Base-by-base conservation (phyloP, 352 stramenopile species). In the Pythium monospermum region DNA sequence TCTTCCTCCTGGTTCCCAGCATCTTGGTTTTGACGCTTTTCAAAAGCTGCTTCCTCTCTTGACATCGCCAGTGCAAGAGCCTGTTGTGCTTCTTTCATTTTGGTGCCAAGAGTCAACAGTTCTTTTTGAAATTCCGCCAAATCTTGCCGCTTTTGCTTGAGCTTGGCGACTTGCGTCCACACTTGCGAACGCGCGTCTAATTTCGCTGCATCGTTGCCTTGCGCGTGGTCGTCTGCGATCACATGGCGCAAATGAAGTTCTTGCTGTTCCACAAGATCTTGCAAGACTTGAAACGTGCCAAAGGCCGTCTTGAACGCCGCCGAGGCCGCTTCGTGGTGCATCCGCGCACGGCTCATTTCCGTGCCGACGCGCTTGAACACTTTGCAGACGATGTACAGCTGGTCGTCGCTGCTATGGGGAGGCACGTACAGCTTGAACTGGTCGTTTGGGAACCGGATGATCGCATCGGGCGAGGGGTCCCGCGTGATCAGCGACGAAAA, bases 341-440 rank as follows among this genome's bases (percentile, higher is more conserved):
- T 27, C 25, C 61, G 37, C 3, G 66, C 27, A 3, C 53, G 42
- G 37, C 66, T 71, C 4, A 50, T 57, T 5, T 57, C 44, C 0
- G 65, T 76, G 16, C 65, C 71, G 23, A 77, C 64, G 5, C 67
- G 60, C 57, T 83, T 83, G 57, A 81, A 81, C 16, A 83, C 18
- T 30, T 78, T 80, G 41, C 68, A 78, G 8, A 75, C 62, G 7
- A 83, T 47, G 46, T 68, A 67, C 8, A 69, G 60, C 23, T 74
- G 61, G 1, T 53, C 47, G 0, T 22, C 18, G 1, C 40, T 42
- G 3, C 57, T 21, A 3, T 68, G 47, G 22, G 41, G 41, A 12
- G 64, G 49, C 4, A 62, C 53, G 41, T 66, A 83, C 10, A 83
- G 19, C 2, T 69, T 64, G 37, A 83, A 81, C 10, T 69, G 38